phyloP scores from a whole-genome alignment of 139 green algal species.

The Chlamydomonas applanata region DNA sequence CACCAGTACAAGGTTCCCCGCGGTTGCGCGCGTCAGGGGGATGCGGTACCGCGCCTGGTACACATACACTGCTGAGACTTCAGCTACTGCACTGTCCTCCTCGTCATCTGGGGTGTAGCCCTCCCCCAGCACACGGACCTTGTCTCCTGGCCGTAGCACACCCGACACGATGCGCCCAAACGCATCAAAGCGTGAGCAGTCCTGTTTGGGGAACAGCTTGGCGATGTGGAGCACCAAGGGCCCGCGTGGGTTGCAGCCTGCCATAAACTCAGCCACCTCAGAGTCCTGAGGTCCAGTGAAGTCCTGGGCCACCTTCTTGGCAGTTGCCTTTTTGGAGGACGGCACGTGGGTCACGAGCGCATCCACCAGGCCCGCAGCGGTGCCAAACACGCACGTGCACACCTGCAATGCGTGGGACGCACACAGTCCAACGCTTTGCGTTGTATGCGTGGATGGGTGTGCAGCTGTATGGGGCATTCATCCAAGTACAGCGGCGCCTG shows the following conservation, averaged over 20 bases:
- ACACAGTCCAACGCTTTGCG: no score
- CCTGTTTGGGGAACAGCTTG: constrained; percentile 92
- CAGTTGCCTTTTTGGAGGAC: constrained; percentile 62
- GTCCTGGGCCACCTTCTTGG: constrained; percentile 66
- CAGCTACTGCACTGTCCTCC: constrained; percentile 84
- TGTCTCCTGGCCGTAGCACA: constrained; percentile 81
- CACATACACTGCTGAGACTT: constrained; percentile 39
- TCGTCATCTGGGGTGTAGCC: constrained; percentile 96
- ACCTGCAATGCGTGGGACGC: constrained; percentile 19
- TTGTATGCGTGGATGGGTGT: no score
- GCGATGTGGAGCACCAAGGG: constrained; percentile 88
- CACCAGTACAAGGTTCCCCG: constrained; percentile 87
- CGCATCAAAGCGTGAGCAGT: constrained; percentile 86
- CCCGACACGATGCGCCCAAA: constrained; percentile 91
- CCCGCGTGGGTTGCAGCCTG: constrained; percentile 74
- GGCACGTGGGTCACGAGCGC: constrained; percentile 88
- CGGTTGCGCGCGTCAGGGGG: constrained; percentile 67
- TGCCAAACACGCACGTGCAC: constrained; percentile 65
- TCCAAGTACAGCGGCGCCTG: no score
- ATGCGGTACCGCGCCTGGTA: constrained; percentile 81
- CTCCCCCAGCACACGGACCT: constrained; percentile 83
- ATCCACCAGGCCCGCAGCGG: constrained; percentile 82
- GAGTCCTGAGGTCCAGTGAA: constrained; percentile 81
- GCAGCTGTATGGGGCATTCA: no score
- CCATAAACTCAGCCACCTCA: constrained; percentile 68